phyloP scores from a whole-genome alignment of 2,329 filamentous ascomycete species.

The Monilinia fructicola region DNA sequence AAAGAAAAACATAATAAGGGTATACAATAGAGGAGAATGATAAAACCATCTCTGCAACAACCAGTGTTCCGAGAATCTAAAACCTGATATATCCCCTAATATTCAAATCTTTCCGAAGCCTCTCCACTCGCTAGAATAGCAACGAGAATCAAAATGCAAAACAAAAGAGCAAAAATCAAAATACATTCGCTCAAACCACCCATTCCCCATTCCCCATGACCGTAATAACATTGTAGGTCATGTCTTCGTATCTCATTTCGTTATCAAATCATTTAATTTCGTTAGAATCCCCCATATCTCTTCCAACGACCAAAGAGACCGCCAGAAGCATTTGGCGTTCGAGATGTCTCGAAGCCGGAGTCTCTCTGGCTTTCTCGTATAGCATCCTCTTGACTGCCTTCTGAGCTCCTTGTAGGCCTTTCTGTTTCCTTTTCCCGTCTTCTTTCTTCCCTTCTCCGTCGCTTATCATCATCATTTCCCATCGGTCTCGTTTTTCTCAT shows the following conservation, averaged over 20 bases:
- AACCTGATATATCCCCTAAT: neutral
- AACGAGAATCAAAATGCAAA: constrained; percentile 2
- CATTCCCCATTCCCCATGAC: neutral
- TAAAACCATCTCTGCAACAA: neutral
- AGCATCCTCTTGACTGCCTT: constrained; percentile 40
- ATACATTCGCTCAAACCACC: constrained; percentile 10
- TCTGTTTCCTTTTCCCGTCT: constrained; percentile 33
- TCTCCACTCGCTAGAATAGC: constrained; percentile 11
- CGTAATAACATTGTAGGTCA: constrained; percentile 4
- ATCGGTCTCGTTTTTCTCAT: constrained; percentile 35
- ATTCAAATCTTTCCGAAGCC: constrained; percentile 4
- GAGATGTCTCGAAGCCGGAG: constrained; percentile 46
- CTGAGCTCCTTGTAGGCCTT: constrained; percentile 34
- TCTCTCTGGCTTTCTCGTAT: constrained; percentile 35
- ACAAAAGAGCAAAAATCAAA: constrained; percentile 6
- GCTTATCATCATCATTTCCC: constrained; percentile 35
- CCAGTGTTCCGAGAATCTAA: constrained; percentile 3
- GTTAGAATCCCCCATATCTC: constrained; percentile 35
- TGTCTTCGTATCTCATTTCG: constrained; percentile 24
- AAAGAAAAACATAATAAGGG: constrained; percentile 19
- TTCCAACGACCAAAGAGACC: constrained; percentile 49
- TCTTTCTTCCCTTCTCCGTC: constrained; percentile 36
- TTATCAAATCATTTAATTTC: constrained; percentile 16
- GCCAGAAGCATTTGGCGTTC: constrained; percentile 66
- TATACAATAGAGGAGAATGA: constrained; percentile 23